Evolutionary conservation across 345 rosid genomes (phyloP).

Genomic region (Microcos paniculata): DNA sequence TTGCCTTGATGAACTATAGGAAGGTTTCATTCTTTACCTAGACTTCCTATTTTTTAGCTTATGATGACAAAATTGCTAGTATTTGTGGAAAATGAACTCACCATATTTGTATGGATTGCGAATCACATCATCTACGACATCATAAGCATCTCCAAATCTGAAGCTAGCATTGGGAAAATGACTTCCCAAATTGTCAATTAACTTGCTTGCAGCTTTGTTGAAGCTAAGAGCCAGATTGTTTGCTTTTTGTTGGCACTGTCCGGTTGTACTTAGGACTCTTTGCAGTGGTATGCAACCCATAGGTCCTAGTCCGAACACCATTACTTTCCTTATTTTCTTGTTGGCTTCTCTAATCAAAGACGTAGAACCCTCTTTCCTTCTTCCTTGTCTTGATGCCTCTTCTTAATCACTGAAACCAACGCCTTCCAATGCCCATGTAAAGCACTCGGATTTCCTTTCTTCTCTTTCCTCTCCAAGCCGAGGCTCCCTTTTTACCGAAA

Average conservation of each 20-base stretch:
- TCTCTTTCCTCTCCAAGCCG: no score
- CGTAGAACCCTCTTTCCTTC: no score
- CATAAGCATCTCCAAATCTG: conserved; percentile 87
- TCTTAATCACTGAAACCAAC: no score
- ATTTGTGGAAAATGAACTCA: conserved; percentile 1
- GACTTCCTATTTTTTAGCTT: not conserved
- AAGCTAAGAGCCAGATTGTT: conserved; percentile 69
- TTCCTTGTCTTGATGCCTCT: no score
- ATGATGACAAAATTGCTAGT: not conserved
- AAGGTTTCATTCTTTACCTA: no score
- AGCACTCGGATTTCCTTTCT: no score
- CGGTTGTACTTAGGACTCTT: conserved; percentile 68
- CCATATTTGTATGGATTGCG: conserved; percentile 69
- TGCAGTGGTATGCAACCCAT: conserved; percentile 99
- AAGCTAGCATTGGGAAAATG: conserved; percentile 52
- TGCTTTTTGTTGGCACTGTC: conserved; percentile 68
- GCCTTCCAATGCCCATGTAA: no score
- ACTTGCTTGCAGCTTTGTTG: conserved; percentile 51
- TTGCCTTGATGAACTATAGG: no score
- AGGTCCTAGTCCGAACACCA: conserved; percentile 92
- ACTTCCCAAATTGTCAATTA: conserved; percentile 39
- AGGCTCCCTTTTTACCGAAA: no score
- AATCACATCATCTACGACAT: conserved; percentile 70
- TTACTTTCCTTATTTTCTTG: no score
- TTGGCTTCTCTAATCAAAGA: no score